Conservation (phyloP, 345 rosid species). For the Angophora floribunda region DNA sequence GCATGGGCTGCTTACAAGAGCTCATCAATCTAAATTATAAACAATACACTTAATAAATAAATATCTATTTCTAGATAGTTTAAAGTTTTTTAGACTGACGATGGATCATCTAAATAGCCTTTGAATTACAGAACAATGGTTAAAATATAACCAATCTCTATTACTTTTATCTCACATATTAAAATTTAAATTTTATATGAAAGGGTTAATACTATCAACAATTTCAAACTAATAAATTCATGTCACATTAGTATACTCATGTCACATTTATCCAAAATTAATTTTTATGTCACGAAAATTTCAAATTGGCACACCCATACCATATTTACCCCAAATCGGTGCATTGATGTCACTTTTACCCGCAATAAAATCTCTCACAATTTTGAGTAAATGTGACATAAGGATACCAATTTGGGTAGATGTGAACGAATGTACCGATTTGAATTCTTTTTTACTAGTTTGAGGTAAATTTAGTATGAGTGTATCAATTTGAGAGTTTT, state of each 20-base stretch:
- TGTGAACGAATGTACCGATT: not conserved
- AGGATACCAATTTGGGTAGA: not conserved
- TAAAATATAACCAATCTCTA: not conserved
- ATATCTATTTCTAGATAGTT: not conserved
- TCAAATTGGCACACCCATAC: rapidly evolving
- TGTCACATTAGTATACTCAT: not conserved
- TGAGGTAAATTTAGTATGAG: not conserved
- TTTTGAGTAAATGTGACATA: not conserved
- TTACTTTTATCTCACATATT: not conserved
- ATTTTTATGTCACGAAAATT: not conserved
- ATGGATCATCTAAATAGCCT: not conserved
- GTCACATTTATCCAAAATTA: not conserved
- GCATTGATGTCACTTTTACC: not conserved
- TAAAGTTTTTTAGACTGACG: not conserved
- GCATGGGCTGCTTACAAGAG: not conserved
- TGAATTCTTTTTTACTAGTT: not conserved
- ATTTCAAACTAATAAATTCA: not conserved
- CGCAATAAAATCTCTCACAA: not conserved
- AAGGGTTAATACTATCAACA: not conserved
- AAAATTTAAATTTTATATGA: not conserved
- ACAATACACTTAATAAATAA: not conserved
- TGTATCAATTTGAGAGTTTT: not conserved
- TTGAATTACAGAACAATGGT: not conserved
- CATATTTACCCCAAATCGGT: not conserved
- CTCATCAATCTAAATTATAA: not conserved